Base-by-base conservation (phyloP, 345 rosid genomes). In the Eucalyptus erythrocorys region DNA sequence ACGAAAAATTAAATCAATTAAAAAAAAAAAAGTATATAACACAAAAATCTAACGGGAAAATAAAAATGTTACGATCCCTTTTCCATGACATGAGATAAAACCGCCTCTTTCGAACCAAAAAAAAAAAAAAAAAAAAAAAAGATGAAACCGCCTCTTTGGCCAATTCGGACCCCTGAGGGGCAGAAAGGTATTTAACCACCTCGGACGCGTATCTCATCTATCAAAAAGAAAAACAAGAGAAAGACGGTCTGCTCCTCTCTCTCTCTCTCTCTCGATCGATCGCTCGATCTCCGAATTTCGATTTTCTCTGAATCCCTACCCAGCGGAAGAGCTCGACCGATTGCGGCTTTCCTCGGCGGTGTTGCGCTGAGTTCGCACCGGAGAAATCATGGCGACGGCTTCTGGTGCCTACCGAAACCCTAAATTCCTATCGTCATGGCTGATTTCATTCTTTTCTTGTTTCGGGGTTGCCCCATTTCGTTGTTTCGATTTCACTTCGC, bases 311-410 rank as follows among this genome's bases (percentile, higher is more conserved):
- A 37, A 10, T 76, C 27, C 45, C 82, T 2, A 21, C 84, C 16
- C 84, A 10, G 84, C 84, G 11, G 11, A 6, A 34, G 13, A 4
- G 3, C 84, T 76, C 84, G 47, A 22, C 47, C 4, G 84, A 40
- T 22, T 40, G 84, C 47, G 47, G 13, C 84, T 76, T 12, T 37
- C 47, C 47, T 76, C 16, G 16, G 84, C 22, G 82, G 82, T 37
- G 82, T 21, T 40, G 84, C 16, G 84, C 42, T 10, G 84, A 76
- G 30, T 13, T 76, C 3, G 22, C 26, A 40, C 30, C 6, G 47
- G 47, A 76, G 47, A 40, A 76, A 76, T 22, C 84, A 76, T 76
- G 84, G 84, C 84, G 30, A 76, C 84, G 30, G 84, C 84, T 76
- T 40, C 84, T 76, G 84, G 84, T 76, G 84, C 47, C 30, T 76